Evolutionary conservation across 2,329 filamentous ascomycete species (phyloP).

Genomic region (Fusarium incarnatum): DNA sequence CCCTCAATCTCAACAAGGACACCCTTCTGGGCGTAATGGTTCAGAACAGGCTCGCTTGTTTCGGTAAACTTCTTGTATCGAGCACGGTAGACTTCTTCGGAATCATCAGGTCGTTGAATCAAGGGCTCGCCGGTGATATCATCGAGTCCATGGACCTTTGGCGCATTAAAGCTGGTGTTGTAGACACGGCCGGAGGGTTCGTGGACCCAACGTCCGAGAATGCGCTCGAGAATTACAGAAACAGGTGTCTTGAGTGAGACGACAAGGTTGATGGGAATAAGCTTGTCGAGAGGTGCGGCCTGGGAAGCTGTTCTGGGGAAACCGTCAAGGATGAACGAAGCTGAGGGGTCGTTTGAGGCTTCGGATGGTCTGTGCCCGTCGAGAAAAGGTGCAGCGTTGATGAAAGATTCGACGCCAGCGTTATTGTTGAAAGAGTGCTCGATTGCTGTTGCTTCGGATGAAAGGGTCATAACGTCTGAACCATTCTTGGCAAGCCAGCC

Average conservation of each 20-base stretch:
- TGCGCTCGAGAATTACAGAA: constrained; percentile 87
- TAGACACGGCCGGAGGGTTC: constrained; percentile 91
- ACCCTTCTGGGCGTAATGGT: constrained; percentile 87
- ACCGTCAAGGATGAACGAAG: constrained; percentile 95
- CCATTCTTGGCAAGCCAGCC: constrained; percentile 78
- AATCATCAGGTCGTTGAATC: constrained; percentile 86
- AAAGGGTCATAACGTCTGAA: constrained; percentile 64
- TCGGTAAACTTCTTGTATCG: constrained; percentile 88
- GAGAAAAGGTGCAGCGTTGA: constrained; percentile 54
- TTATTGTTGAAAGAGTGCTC: constrained; percentile 52
- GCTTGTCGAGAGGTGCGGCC: constrained; percentile 78
- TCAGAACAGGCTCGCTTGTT: constrained; percentile 83
- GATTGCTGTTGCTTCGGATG: constrained; percentile 55
- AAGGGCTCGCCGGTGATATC: constrained; percentile 91
- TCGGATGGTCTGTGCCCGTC: constrained; percentile 55
- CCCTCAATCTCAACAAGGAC: constrained; percentile 89
- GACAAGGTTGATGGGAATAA: constrained; percentile 95
- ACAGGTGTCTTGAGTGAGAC: constrained; percentile 88
- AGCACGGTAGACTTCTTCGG: constrained; percentile 84
- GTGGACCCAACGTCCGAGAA: constrained; percentile 93
- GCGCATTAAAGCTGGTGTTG: constrained; percentile 92
- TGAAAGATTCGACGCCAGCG: constrained; percentile 54
- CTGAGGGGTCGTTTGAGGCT: constrained; percentile 75
- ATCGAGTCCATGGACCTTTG: constrained; percentile 82
- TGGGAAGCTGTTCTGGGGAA: constrained; percentile 91